Evolutionary conservation across 1,139 yeast species (phyloP), one percentile per base, ranked within the genome.

Genomic region (Taphrina populina): DNA sequence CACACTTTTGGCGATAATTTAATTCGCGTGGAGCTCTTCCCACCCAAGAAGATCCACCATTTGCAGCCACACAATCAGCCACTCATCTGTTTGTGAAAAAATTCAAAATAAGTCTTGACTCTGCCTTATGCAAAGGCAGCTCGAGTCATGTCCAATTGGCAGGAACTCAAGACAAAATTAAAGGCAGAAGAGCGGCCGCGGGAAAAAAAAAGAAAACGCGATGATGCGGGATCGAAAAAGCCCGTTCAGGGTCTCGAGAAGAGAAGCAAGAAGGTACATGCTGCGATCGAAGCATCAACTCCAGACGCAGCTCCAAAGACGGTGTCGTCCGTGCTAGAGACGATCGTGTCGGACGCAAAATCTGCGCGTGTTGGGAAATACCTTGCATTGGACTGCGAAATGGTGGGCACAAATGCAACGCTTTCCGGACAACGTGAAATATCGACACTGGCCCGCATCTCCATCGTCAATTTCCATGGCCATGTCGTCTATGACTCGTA

Each of bases 311-410:
- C 54, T 1, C 54, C 54, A 8, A 24, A 19, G 24, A 30, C 30
- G 13, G 15, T 37, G 30, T 29, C 24, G n/a, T 35, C 39, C 11
- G 39, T 40, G 10, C 15, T 49, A 46, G 54, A 40, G 32, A 40
- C 43, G 4, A 20, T 49, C 19, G 54, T 49, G 6, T 11, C 45
- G 13, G 41, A 49, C 43, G 23, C 40, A 17, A 40, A 41, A 19
- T 49, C 54, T 7, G 32, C 56, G 26, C 52, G 46, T 34, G 55
- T 67, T n/a, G 96, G 96, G 0, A 83, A 78, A 64, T 88, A 78
- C 63, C 63, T 90, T 5, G 88, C 96, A 0, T 78, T 90, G 59
- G 97, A 90, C 70, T 88, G 96, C 73, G 97, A 90, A 65, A 88
- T 90, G 73, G 96, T 90, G 1, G 96, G 96, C 4, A 82, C 84